These are phyloP conservation scores for Meyerozyma elateridarum DNA, from an alignment of 1,139 yeast genomes.

Conservation along the genomic window DNA sequence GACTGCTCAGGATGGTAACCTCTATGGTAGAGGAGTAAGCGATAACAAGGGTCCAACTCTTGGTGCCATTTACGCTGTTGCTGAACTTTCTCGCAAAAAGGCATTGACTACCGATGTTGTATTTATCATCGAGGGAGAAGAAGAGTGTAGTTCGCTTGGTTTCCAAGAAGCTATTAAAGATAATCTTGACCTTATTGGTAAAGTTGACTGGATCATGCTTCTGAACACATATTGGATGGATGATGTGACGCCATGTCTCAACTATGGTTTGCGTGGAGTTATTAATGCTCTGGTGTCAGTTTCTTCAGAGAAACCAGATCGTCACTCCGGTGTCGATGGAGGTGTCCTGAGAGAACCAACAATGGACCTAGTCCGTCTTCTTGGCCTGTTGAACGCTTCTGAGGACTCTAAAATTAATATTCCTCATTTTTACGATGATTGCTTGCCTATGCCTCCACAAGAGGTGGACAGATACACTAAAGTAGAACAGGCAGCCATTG, in stretches of 20 bases:
- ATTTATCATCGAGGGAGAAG: conserved; percentile 90
- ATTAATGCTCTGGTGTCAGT: conserved; percentile 73
- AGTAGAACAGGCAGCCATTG: conserved; percentile 41
- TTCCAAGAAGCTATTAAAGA: conserved; percentile 61
- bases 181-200: conserved; percentile 52
- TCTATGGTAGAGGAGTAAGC: conserved; percentile 89
- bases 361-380: conserved; percentile 70
- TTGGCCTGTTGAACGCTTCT: conserved; percentile 58
- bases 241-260: conserved; percentile 81
- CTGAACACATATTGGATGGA: conserved; percentile 95
- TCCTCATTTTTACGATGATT: conserved; percentile 67
- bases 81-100: conserved; percentile 53
- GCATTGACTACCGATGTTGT: conserved; percentile 68
- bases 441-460: conserved; percentile 48
- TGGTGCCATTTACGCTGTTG: conserved; percentile 87
- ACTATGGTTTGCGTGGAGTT: conserved; percentile 91
- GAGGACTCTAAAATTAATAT: conserved; percentile 54
- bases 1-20: conserved; percentile 75
- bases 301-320: conserved; percentile 70
- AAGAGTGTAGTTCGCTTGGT: conserved; percentile 88
- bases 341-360: conserved; percentile 89
- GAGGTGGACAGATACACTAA: conserved; percentile 62
- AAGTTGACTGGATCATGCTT: conserved; percentile 81
- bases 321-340: conserved; percentile 97
- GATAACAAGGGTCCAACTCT: conserved; percentile 93